Evolutionary conservation across 1,284 basidiomycete species (phyloP).

Genomic region (Cutaneotrichosporon arboriforme): DNA sequence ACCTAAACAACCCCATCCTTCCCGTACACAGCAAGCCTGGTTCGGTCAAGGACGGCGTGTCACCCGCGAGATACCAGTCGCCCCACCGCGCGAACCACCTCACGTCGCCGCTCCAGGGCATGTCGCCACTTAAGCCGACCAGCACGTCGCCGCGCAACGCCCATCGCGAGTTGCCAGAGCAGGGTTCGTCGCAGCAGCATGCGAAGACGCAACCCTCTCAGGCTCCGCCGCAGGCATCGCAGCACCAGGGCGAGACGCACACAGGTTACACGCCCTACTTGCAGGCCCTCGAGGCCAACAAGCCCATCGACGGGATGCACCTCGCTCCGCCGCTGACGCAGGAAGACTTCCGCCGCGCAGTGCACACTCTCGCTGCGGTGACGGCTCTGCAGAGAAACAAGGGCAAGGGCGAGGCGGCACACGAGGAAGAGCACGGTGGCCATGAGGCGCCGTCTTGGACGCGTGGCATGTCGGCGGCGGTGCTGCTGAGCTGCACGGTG

Average conservation of each 20-base stretch:
- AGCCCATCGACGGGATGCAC: constrained; percentile 50
- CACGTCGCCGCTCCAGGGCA: not conserved
- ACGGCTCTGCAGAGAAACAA: constrained; percentile 61
- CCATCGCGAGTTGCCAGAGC: constrained; percentile 4
- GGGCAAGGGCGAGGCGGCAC: constrained; percentile 23
- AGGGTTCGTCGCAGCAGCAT: no score
- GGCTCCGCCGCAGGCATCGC: no score
- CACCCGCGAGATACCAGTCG: not conserved
- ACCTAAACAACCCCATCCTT: constrained; percentile 44
- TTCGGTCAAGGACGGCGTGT: constrained; percentile 5
- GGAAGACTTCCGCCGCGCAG: constrained; percentile 84
- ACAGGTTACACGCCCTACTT: constrained; percentile 61
- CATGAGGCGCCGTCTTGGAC: constrained; percentile 98
- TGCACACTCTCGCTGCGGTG: constrained; percentile 76
- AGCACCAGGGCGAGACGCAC: not conserved
- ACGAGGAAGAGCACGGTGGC: constrained; percentile 63
- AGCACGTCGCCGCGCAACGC: not conserved
- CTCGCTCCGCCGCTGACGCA: constrained; percentile 65
- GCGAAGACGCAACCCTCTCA: no score
- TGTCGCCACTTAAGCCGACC: not conserved
- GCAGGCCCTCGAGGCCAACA: constrained; percentile 55
- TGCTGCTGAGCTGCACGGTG: constrained; percentile 80
- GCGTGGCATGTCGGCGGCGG: constrained; percentile 73
- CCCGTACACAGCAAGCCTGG: constrained; percentile 38
- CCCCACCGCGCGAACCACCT: not conserved